Evolutionary conservation across 768 basidiomycete species (phyloP), one percentile per base, ranked within the genome.

Genomic region (Boletus bicolor): DNA sequence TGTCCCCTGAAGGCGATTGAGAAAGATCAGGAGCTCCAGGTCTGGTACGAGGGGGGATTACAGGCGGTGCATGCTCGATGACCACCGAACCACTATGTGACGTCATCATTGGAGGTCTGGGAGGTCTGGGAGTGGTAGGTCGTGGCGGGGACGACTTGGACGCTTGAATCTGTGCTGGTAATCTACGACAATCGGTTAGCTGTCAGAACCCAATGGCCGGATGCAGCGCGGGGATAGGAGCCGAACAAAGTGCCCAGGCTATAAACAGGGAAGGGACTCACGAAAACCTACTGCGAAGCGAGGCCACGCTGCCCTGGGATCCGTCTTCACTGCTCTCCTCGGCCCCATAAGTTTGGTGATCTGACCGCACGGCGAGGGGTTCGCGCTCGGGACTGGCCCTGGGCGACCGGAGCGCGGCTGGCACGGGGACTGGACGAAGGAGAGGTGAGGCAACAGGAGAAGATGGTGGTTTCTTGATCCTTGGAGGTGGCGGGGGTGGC

Each of bases 401-500:
- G n/a, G 62, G 58, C 2, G 65, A 59, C 32, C 61, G 38, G 2
- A 70, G 60, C 5, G 62, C 52, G 14, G 64, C 61, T 7, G 80
- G 78, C 15, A 72, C 61, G 14, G 79, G 77, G 6, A 80, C 77
- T 0, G 84, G 82, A 15, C 80, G 77, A 51, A 82, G 64, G n/a
- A 81, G 71, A 19, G 83, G 82, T 1, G 83, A 79, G 26, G 71
- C 71, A 17, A 68, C 59, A 17, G 79, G 76, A 2, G 77, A 76
- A 3, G 75, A 74, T n/a, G 61, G 34, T 9, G 60, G 42, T 44
- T 65, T 72, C 72, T 79, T 66, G 54, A 60, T 39, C 55, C 69
- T 54, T 67, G 69, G 45, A 3, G 77, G 68, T n/a, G 82, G 79
- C 2, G 82, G 81, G 1, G 86, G 86, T 0, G 86, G 86, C 0